Evolutionary conservation across 2,329 filamentous ascomycete genomes (phyloP), one percentile per base, ranked within the genome.

Genomic region (Chalaropsis ovoidea): DNA sequence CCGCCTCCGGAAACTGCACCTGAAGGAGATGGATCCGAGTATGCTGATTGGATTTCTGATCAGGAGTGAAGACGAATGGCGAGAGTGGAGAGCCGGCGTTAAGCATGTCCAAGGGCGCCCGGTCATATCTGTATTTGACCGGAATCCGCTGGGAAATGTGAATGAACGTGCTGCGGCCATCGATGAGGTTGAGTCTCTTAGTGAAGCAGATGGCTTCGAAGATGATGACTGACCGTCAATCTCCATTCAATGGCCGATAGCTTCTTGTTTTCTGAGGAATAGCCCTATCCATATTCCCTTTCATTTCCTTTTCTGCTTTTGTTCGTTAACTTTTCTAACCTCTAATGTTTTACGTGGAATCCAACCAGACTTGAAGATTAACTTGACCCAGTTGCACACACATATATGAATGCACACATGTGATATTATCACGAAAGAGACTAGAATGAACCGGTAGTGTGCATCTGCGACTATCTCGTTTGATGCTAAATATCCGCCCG

Each of bases 1-100:
- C 62, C 86, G 93, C 61, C 77, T 99, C 19, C 85, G 93, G 45
- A 83, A 88, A 65, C 80, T 99, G 39, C 87, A 94, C 70, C 82
- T 99, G 61, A 85, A 86, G 67, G 92, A 97, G 72, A 94, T 99
- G 89, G 94, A 99, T 71, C 94, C 94, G 0, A 96, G 91, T 72
- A 99, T 99, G 94, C 78, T 99, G 52, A 89, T 99, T 69, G 93
- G 90, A 3, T 97, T 97, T 72, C 77, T 99, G 43, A 91, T 99
- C 68, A 83, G 81, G 49, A 84, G 89, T 67, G 86, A 93, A 70
- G 81, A 86, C 54, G 94, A 99, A 70, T 97, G 93, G 87, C 77
- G 81, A 47, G 82, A 84, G 64, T 97, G 92, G 92, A 87, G 89
- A 72, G 79, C 82, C 67, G 82, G 84, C n/a, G 81, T 95, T 1